A percentile compares a stretch with the other conserved stretches of the same genome.
Conservation (phyloP, 2,329 filamentous ascomycete species). For the Xylariales sp. region DNA sequence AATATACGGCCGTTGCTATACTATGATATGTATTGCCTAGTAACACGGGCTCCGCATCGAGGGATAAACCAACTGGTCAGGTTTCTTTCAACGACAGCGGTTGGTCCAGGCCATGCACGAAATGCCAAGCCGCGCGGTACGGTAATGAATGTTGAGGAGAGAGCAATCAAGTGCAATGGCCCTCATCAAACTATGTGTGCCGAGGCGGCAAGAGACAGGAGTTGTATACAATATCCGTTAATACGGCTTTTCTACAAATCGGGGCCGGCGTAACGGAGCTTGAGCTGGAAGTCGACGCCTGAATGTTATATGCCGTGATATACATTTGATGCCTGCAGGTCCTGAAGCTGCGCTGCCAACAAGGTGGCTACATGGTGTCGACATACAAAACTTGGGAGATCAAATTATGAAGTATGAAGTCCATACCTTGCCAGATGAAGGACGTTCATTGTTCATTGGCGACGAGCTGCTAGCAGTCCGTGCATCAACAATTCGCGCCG, state of each 20-base stretch:
- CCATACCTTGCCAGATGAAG: neutral
- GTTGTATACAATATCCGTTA: neutral
- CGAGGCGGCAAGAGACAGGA: neutral
- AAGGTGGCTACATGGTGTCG: slow-evolving; percentile 4
- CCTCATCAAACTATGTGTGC: neutral
- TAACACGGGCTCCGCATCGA: neutral
- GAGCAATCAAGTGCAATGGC: neutral
- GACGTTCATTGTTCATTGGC: neutral
- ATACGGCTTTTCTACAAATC: slow-evolving; percentile 17
- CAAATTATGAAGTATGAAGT: neutral
- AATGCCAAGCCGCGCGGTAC: neutral
- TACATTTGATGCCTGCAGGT: neutral
- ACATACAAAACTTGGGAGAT: neutral
- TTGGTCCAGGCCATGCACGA: neutral
- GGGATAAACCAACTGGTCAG: neutral
- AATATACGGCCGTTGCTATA: neutral
- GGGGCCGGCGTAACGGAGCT: neutral
- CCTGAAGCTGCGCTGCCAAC: neutral
- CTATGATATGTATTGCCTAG: neutral
- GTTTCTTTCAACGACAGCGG: neutral
- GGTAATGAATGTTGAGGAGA: neutral
- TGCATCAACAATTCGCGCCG: slow-evolving; percentile 52
- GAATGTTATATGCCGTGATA: slow-evolving; percentile 4
- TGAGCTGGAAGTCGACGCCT: neutral
- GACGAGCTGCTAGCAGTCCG: slow-evolving; percentile 14